Percentiles rank a stretch among this genome's conserved stretches.
Evolutionary conservation across 495 filamentous ascomycete species (phyloP).

Genomic region (Gamarada debralockiae): DNA sequence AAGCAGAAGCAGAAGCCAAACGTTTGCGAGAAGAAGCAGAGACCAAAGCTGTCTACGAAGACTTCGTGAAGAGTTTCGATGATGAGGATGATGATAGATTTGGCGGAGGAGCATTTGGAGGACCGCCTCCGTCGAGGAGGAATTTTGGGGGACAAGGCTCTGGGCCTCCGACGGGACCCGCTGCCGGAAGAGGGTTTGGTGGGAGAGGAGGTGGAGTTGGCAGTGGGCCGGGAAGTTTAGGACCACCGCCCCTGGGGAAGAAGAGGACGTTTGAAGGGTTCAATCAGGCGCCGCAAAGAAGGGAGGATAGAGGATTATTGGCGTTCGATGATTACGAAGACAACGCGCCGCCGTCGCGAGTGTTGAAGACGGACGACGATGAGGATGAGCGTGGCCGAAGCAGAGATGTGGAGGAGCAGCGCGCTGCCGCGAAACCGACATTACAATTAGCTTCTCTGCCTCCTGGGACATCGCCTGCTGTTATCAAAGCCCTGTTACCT

Average conservation of each 20-base stretch:
- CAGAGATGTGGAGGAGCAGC: conserved; percentile 40
- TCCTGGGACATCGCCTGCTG: conserved; percentile 62
- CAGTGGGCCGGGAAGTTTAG: conserved; percentile 75
- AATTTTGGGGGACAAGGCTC: conserved; percentile 43
- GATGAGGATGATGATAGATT: conserved; percentile 55
- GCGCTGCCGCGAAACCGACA: conserved; percentile 79
- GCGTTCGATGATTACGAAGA: conserved; percentile 52
- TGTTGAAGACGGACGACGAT: conserved; percentile 48
- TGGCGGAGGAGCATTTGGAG: conserved; percentile 14
- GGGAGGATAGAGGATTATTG: conserved; percentile 31
- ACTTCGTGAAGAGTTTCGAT: conserved; percentile 88
- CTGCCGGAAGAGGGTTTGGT: conserved; percentile 23
- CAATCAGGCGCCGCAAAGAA: conserved; percentile 28
- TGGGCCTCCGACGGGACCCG: conserved; percentile 18
- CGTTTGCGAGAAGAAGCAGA: conserved; percentile 81
- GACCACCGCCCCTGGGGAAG: conserved; percentile 52
- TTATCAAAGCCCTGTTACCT: conserved; percentile 71
- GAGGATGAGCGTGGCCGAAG: conserved; percentile 38
- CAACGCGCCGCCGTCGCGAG: conserved; percentile 32
- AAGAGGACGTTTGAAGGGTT: conserved; percentile 43
- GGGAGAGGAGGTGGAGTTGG: conserved; percentile 31
- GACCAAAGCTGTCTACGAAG: conserved; percentile 84
- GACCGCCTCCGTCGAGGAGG: conserved; percentile 34
- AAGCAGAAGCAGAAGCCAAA: conserved; percentile 91
- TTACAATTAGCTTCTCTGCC: conserved; percentile 64